A percentile compares a stretch with the other conserved stretches of the same genome.
Evolutionary conservation across 306 rosid species (phyloP).

Genomic region (Mimosa pudica): DNA sequence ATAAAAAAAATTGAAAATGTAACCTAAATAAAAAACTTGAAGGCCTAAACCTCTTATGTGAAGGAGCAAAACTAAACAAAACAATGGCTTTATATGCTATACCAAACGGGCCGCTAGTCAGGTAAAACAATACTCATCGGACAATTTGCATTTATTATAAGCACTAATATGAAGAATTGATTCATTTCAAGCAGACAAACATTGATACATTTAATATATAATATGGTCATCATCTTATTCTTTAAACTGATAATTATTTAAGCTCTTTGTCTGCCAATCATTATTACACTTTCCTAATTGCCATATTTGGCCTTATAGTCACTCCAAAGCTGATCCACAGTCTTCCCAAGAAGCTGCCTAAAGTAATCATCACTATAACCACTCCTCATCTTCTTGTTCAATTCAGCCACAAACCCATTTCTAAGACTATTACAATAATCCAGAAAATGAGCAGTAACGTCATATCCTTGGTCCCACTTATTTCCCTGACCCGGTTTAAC

Average conservation of each 20-base stretch:
- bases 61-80: too few species aligned
- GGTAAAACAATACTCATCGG: not conserved
- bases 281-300: too few species aligned
- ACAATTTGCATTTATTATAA: not conserved
- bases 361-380: slow-evolving; percentile 42
- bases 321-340: slow-evolving; percentile 40
- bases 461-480: slow-evolving; percentile 39
- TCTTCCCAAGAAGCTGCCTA: slow-evolving; percentile 40
- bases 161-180: not conserved
- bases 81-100: too few species aligned
- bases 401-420: slow-evolving; percentile 48
- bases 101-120: too few species aligned
- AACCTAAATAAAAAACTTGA: too few species aligned
- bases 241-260: not conserved
- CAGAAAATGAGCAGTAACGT: slow-evolving; percentile 49
- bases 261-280: not conserved
- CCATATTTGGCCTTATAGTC: slow-evolving; percentile 48
- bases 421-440: slow-evolving; percentile 43
- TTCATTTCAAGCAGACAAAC: not conserved
- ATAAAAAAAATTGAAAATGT: too few species aligned
- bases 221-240: slow-evolving; percentile 13
- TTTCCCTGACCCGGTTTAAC: slow-evolving; percentile 33
- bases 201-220: not conserved
- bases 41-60: too few species aligned
- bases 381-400: slow-evolving; percentile 43